These are phyloP conservation scores for Apiospora koreana DNA, from an alignment of 2,329 filamentous ascomycete genomes.

Conservation along the genomic window DNA sequence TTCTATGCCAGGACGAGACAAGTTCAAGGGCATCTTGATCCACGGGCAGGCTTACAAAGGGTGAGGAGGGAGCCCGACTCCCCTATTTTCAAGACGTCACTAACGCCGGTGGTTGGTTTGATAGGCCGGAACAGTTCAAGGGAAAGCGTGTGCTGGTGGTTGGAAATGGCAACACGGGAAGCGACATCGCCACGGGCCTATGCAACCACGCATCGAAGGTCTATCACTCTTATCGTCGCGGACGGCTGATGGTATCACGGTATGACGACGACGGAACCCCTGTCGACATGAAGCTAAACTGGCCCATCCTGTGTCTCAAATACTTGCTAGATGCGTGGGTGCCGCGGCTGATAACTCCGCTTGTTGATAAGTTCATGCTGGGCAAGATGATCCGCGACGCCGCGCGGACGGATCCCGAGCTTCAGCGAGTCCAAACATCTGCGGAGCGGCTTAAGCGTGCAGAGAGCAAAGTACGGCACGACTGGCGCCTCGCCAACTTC, in stretches of 20 bases:
- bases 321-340: slow-evolving; percentile 23
- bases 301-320: slow-evolving; percentile 22
- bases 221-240: slow-evolving; percentile 22
- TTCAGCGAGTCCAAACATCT: background rate
- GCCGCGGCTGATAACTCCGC: slow-evolving; percentile 17
- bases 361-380: slow-evolving; percentile 19
- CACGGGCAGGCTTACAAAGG: slow-evolving; percentile 24
- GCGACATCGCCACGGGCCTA: slow-evolving; percentile 18
- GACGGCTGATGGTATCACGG: slow-evolving; percentile 20
- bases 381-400: slow-evolving; percentile 23
- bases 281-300: slow-evolving; percentile 20
- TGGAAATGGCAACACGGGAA: slow-evolving; percentile 24
- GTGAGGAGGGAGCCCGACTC: slow-evolving; percentile 10
- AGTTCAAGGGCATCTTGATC: slow-evolving; percentile 22
- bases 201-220: slow-evolving; percentile 18
- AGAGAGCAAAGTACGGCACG: slow-evolving; percentile 15
- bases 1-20: slow-evolving; percentile 19
- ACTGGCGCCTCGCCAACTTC: slow-evolving; percentile 21
- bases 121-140: slow-evolving; percentile 16
- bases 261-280: slow-evolving; percentile 21
- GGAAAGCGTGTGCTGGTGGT: slow-evolving; percentile 22
- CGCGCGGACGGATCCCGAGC: slow-evolving; percentile 18
- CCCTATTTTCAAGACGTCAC: background rate
- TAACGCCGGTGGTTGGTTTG: background rate
- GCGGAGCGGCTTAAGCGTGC: slow-evolving; percentile 14